Evolutionary conservation across 257 asterid genomes (phyloP).

Genomic region (Eucommia ulmoides): DNA sequence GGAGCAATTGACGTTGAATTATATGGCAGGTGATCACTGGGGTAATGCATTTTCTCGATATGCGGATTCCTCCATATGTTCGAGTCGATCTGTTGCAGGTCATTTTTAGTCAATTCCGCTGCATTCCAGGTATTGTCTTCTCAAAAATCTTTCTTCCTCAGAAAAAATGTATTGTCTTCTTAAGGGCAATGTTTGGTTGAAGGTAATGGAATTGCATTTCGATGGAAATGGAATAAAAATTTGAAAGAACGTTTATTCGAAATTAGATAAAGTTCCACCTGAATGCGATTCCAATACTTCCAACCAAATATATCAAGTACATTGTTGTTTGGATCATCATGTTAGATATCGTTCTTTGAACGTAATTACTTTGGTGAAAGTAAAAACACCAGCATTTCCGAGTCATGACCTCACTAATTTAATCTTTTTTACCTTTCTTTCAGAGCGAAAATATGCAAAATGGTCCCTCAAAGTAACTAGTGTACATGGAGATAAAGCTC

Average conservation of each 20-base stretch:
- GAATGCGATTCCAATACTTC: not conserved
- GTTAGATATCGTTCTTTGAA: too few species aligned
- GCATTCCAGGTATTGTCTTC: conserved; percentile 8
- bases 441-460: conserved; percentile 75
- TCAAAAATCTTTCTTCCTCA: not conserved
- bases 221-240: too few species aligned
- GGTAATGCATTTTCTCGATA: conserved; percentile 7
- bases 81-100: conserved; percentile 14
- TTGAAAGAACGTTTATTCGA: not conserved
- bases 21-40: conserved; percentile 9
- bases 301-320: not conserved
- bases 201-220: too few species aligned
- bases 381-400: too few species aligned
- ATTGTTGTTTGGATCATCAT: not conserved
- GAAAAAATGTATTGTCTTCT: not conserved
- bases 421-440: conserved; percentile 4
- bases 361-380: too few species aligned
- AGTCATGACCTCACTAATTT: not conserved
- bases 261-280: not conserved
- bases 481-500: conserved; percentile 83
- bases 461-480: conserved; percentile 81
- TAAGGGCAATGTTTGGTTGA: not conserved
- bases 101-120: conserved; percentile 7
- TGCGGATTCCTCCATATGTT: conserved; percentile 11
- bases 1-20: not conserved